Conservation (phyloP, 805 yeast species). For the Ogataea methanolica region DNA sequence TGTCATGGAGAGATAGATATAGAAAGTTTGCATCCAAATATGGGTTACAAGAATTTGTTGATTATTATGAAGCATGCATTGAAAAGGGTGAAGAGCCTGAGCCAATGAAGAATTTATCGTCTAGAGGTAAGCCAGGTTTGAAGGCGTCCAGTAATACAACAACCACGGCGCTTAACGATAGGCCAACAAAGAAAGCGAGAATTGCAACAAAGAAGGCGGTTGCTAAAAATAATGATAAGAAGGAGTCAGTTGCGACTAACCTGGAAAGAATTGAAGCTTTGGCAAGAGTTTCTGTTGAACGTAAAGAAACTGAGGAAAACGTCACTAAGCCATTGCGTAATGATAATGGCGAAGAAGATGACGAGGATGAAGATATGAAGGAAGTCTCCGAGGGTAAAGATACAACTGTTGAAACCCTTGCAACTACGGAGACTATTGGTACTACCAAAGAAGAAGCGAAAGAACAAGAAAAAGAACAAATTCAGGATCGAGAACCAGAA, state of each 20-base stretch:
- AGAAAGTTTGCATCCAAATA: conserved; percentile 62
- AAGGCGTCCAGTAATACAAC: conserved; percentile 15
- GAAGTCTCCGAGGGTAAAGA: too few relatives aligned
- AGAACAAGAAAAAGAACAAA: background rate
- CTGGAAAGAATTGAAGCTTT: conserved; percentile 22
- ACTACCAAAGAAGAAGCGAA: conserved; percentile 1
- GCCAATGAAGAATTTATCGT: conserved; percentile 55
- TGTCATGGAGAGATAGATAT: conserved; percentile 82
- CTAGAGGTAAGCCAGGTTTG: conserved; percentile 18
- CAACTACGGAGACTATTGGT: background rate
- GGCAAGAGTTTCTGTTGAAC: conserved; percentile 25
- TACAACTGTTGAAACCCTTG: background rate
- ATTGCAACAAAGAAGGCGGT: background rate
- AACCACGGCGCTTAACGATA: conserved; percentile 22
- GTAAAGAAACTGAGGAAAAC: conserved; percentile 17
- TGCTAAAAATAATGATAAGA: conserved; percentile 3
- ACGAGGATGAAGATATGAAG: too few relatives aligned
- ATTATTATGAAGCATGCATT: conserved; percentile 44
- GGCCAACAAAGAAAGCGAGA: conserved; percentile 18
- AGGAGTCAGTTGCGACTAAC: conserved; percentile 5
- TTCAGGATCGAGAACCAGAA: background rate
- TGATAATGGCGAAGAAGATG: background rate
- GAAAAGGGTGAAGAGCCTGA: conserved; percentile 39
- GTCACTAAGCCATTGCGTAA: conserved; percentile 1
- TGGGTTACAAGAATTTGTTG: conserved; percentile 55